These are phyloP conservation scores for Stentor roeselii DNA, from an alignment of 73 alveolate genomes.

Conservation along the genomic window DNA sequence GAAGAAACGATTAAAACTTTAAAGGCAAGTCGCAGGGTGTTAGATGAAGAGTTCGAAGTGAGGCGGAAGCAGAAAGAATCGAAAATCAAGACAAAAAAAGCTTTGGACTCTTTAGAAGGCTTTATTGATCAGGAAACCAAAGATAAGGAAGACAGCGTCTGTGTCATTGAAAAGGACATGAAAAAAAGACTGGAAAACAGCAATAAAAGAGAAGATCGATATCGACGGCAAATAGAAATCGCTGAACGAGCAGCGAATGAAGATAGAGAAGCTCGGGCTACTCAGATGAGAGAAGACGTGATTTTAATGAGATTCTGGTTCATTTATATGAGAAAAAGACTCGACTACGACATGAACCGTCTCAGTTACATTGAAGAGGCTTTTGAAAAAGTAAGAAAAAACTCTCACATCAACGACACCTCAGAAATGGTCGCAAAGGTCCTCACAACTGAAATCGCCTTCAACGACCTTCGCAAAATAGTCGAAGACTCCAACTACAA, in stretches of 20 bases:
- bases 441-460: slow-evolving; percentile 61
- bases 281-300: slow-evolving; percentile 55
- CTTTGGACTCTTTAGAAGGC: not conserved
- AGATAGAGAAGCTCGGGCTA: slow-evolving; percentile 56
- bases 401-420: slow-evolving; percentile 40
- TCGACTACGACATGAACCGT: slow-evolving; percentile 63
- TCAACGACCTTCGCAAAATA: slow-evolving; percentile 35
- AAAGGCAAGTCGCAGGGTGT: slow-evolving; percentile 30
- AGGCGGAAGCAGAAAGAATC: slow-evolving; percentile 48
- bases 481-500: not conserved
- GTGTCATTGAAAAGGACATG: slow-evolving; percentile 39
- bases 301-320: slow-evolving; percentile 48
- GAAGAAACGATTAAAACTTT: slow-evolving; percentile 43
- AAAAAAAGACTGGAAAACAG: slow-evolving; percentile 52
- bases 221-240: slow-evolving; percentile 48
- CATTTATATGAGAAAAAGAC: slow-evolving; percentile 57
- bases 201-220: slow-evolving; percentile 50
- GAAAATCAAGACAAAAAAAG: slow-evolving; percentile 41
- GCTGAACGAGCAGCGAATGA: slow-evolving; percentile 77
- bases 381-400: slow-evolving; percentile 49
- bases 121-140: slow-evolving; percentile 37
- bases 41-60: slow-evolving; percentile 36
- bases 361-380: slow-evolving; percentile 60
- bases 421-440: slow-evolving; percentile 58
- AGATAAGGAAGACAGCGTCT: slow-evolving; percentile 48